Conservation (phyloP, 208 protist species). For the Trypanosoma melophagium region DNA sequence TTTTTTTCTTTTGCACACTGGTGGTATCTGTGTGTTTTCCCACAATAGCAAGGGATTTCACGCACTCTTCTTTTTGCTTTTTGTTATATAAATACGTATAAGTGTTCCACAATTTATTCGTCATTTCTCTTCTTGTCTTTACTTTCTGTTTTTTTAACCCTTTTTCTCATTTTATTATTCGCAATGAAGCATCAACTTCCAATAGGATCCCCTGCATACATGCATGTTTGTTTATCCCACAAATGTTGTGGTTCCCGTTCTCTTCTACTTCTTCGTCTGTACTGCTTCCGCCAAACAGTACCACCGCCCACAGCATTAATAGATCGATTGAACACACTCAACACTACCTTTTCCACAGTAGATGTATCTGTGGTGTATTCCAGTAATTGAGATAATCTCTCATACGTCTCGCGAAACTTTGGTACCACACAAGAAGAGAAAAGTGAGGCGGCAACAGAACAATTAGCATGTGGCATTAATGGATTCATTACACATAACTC, state of each 20-base stretch:
- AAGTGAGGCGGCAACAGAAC: conserved; percentile 55
- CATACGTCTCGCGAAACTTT: conserved; percentile 46
- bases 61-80: too few species aligned
- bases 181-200: background rate
- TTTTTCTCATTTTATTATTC: too few species aligned
- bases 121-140: too few species aligned
- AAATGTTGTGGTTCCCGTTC: conserved; percentile 29
- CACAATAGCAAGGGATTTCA: too few species aligned
- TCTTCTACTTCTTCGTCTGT: background rate
- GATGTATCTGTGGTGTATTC: conserved; percentile 4
- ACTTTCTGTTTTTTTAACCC: too few species aligned
- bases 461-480: conserved; percentile 56
- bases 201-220: conserved; percentile 56
- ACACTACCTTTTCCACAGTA: conserved; percentile 19
- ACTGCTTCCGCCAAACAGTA: background rate
- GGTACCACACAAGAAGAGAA: conserved; percentile 52
- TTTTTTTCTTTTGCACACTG: too few species aligned
- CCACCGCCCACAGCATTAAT: conserved; percentile 1
- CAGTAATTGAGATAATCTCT: conserved; percentile 34
- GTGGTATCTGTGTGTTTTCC: too few species aligned
- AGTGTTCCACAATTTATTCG: too few species aligned
- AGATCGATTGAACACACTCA: conserved; percentile 26
- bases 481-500: conserved; percentile 79
- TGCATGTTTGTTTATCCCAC: conserved; percentile 53
- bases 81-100: too few species aligned